Evolutionary conservation across 1,284 basidiomycete species (phyloP).

Genomic region (Naganishia sp.): DNA sequence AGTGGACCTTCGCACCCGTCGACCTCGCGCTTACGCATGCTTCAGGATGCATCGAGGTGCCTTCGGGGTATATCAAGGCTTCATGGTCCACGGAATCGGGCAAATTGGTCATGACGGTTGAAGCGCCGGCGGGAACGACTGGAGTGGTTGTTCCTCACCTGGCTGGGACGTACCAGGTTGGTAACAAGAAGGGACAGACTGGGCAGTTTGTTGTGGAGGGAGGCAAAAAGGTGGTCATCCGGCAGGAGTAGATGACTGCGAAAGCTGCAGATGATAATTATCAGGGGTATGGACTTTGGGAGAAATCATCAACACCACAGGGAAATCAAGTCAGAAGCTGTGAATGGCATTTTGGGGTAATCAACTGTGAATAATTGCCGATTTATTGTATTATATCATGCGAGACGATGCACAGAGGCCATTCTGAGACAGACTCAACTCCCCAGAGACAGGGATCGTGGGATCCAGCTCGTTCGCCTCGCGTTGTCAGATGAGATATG

Average conservation of each 20-base stretch:
- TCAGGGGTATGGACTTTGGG: no score
- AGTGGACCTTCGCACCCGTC: conserved; percentile 7
- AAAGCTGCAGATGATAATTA: no score
- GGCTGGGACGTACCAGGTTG: conserved; percentile 7
- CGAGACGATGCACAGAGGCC: no score
- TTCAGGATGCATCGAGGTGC: neutral
- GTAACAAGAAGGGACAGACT: conserved; percentile 11
- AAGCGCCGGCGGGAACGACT: conserved; percentile 7
- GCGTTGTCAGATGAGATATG: no score
- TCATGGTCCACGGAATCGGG: conserved; percentile 6
- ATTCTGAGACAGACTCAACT: no score
- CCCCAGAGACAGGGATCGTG: no score
- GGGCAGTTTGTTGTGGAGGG: conserved; percentile 2
- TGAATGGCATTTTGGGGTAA: no score
- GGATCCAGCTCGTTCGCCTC: no score
- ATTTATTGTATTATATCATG: no score
- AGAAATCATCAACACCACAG: no score
- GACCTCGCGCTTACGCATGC: conserved; percentile 3
- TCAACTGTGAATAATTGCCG: no score
- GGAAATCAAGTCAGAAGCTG: no score
- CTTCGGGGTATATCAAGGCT: conserved; percentile 1
- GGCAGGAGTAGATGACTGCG: neutral
- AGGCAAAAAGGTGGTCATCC: conserved; percentile 2
- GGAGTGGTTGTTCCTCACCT: conserved; percentile 9
- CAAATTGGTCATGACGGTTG: conserved; percentile 2